Percentiles rank a stretch among this genome's conserved stretches.
Conservation (phyloP, 2,329 filamentous ascomycete species). For the Botrytis tulipae region DNA sequence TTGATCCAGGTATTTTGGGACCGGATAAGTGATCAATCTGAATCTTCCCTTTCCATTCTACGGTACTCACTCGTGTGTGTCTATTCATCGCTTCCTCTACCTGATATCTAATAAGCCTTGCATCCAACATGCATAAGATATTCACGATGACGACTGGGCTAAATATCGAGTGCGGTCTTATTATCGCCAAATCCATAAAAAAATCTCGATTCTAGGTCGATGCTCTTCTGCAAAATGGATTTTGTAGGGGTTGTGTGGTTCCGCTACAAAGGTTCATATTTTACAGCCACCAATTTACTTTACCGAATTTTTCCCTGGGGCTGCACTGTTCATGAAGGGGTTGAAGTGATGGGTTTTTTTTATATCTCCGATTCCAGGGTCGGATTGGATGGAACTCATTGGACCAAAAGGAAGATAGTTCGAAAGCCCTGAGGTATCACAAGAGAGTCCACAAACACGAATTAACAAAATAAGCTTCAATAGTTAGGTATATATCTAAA, state of each 20-base stretch:
- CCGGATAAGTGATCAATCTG: background rate
- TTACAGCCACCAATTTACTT: slow-evolving; percentile 3
- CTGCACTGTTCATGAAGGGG: slow-evolving; percentile 19
- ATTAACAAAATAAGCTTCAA: background rate
- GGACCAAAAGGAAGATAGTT: background rate
- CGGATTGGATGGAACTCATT: background rate
- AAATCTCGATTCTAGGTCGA: slow-evolving; percentile 5
- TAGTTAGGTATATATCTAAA: background rate
- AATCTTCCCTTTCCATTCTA: background rate
- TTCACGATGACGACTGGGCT: slow-evolving; percentile 13
- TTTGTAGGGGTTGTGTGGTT: slow-evolving; percentile 1
- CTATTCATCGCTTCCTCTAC: background rate
- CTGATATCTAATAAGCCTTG: background rate
- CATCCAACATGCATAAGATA: slow-evolving; percentile 10
- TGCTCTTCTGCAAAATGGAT: background rate
- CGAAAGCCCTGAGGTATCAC: background rate
- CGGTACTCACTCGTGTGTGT: background rate
- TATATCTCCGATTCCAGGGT: slow-evolving; percentile 8
- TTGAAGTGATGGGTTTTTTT: slow-evolving; percentile 1
- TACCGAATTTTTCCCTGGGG: slow-evolving; percentile 10
- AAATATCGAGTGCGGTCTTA: slow-evolving; percentile 6
- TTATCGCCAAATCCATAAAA: slow-evolving; percentile 9
- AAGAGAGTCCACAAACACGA: slow-evolving; percentile 13
- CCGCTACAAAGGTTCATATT: background rate
- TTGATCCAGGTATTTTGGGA: background rate